Conservation (phyloP, 768 basidiomycete species). For the Hericium rajendrae region DNA sequence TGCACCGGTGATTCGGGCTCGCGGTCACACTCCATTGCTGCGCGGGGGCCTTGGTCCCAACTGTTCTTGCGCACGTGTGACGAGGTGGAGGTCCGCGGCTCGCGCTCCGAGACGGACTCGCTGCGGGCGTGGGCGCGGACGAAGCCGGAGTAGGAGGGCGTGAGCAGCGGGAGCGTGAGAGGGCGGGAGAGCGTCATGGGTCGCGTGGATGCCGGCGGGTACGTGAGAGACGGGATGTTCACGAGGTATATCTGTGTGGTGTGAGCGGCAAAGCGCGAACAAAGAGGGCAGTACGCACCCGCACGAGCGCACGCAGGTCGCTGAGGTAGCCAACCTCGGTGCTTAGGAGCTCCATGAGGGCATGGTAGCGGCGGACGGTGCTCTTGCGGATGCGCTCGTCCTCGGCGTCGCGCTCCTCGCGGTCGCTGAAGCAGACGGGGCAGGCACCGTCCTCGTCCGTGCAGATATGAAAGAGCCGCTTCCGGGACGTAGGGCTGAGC, state of each 20-base stretch:
- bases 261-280: background rate
- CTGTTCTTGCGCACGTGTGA: background rate
- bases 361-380: slow-evolving; percentile 39
- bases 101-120: background rate
- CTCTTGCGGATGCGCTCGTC: slow-evolving; percentile 4
- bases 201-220: background rate
- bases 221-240: slow-evolving; percentile 20
- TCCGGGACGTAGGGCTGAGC: background rate
- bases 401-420: background rate
- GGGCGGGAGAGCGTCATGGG: no score
- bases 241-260: slow-evolving; percentile 36
- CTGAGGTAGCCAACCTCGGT: slow-evolving; percentile 79
- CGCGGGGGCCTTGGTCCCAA: background rate
- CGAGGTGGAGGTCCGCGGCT: background rate
- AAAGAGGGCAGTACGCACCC: slow-evolving; percentile 34
- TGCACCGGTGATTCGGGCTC: background rate
- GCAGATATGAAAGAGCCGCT: slow-evolving; percentile 25
- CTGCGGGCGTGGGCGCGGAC: background rate
- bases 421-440: slow-evolving; percentile 19
- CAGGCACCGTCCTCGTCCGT: slow-evolving; percentile 21
- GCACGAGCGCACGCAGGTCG: slow-evolving; percentile 70
- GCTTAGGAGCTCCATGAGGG: slow-evolving; percentile 73
- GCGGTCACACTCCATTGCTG: background rate
- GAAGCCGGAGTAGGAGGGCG: slow-evolving; percentile 21
- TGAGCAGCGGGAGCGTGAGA: slow-evolving; percentile 21